Evolutionary conservation across 805 yeast genomes (phyloP).

Genomic region (Pichia membranifaciens): DNA sequence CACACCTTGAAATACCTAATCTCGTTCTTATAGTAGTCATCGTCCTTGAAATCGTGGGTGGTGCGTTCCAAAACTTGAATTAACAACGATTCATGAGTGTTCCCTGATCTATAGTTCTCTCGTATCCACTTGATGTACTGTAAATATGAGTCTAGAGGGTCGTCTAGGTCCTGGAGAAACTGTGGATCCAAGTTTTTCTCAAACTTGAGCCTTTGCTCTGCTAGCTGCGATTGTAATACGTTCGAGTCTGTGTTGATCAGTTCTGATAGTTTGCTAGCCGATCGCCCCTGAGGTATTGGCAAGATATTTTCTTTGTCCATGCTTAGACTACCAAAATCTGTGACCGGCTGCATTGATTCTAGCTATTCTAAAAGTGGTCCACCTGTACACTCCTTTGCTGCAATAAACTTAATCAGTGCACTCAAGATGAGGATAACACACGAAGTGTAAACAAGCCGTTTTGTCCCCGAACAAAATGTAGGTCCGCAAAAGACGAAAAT

Average conservation of each 20-base stretch:
- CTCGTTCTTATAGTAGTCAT: slow-evolving; percentile 68
- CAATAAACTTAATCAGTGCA: too few relatives aligned
- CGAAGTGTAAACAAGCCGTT: background rate
- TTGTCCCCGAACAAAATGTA: too few relatives aligned
- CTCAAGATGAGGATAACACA: too few relatives aligned
- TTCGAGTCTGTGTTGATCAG: slow-evolving; percentile 31
- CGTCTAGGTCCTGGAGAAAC: slow-evolving; percentile 60
- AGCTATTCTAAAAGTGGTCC: background rate
- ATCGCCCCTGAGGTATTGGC: slow-evolving; percentile 62
- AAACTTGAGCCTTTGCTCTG: slow-evolving; percentile 36
- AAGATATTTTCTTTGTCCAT: slow-evolving; percentile 71
- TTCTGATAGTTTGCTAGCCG: slow-evolving; percentile 51
- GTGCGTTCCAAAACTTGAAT: slow-evolving; percentile 63
- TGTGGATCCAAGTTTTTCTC: slow-evolving; percentile 42
- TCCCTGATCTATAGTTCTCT: slow-evolving; percentile 55
- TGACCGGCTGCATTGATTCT: slow-evolving; percentile 6
- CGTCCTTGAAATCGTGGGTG: slow-evolving; percentile 61
- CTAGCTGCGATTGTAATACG: slow-evolving; percentile 11
- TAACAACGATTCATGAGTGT: slow-evolving; percentile 58
- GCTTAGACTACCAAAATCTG: slow-evolving; percentile 38
- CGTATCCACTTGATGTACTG: slow-evolving; percentile 73
- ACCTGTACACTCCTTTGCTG: too few relatives aligned
- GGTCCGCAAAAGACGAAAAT: background rate
- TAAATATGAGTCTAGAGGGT: slow-evolving; percentile 73
- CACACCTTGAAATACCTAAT: slow-evolving; percentile 75